Evolutionary conservation across 2,329 filamentous ascomycete species (phyloP).

Genomic region (Kalmusia sp.): DNA sequence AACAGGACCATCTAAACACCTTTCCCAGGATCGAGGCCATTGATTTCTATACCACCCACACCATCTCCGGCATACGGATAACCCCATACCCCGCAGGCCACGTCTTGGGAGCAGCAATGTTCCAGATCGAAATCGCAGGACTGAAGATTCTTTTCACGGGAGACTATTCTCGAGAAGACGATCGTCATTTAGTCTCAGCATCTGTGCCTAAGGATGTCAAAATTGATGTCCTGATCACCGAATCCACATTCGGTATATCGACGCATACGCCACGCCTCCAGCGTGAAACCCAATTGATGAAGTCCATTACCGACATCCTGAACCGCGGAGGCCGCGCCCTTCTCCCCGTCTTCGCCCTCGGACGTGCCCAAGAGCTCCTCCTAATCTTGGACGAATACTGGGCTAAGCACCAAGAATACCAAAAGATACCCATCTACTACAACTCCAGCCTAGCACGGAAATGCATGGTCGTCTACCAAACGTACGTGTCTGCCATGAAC

Average conservation of each 20-base stretch:
- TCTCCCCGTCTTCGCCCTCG: constrained; percentile 94
- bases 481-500: constrained; percentile 98
- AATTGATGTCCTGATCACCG: constrained; percentile 95
- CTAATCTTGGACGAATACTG: constrained; percentile 98
- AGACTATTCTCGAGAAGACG: constrained; percentile 95
- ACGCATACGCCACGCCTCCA: constrained; percentile 91
- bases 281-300: constrained; percentile 92
- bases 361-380: constrained; percentile 90
- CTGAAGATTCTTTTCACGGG: constrained; percentile 97
- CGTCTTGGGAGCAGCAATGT: constrained; percentile 98
- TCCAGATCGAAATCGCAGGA: constrained; percentile 94
- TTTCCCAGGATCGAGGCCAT: constrained; percentile 96
- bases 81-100: constrained; percentile 97
- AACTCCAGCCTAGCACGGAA: constrained; percentile 93
- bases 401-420: constrained; percentile 85
- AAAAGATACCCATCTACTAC: constrained; percentile 95
- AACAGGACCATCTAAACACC: constrained; percentile 92
- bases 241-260: constrained; percentile 96
- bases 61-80: constrained; percentile 93
- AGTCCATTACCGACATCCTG: constrained; percentile 87
- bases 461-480: constrained; percentile 99
- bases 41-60: constrained; percentile 97
- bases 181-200: constrained; percentile 93
- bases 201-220: constrained; percentile 88
- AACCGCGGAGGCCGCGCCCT: constrained; percentile 91